phyloP scores from a whole-genome alignment of 2,329 filamentous ascomycete genomes.

The Ceratocystiopsis sp. region DNA sequence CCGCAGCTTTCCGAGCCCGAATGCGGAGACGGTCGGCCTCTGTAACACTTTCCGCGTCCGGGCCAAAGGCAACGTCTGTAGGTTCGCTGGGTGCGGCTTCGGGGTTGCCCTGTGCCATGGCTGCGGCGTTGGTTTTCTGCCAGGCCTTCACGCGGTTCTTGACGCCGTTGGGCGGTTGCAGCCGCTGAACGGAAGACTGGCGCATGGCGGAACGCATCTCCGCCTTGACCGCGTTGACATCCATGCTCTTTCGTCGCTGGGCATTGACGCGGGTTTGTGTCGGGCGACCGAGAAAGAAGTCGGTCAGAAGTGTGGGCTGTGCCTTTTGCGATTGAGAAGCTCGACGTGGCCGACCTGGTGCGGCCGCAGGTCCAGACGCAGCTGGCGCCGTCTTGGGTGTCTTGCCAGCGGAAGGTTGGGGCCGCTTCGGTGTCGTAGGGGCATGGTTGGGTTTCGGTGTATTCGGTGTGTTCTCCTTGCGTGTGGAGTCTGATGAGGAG shows the following conservation, averaged over 20 bases:
- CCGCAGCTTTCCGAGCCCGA: slow-evolving; percentile 25
- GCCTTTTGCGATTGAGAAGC: slow-evolving; percentile 23
- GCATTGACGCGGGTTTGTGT: slow-evolving; percentile 36
- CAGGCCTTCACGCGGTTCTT: slow-evolving; percentile 66
- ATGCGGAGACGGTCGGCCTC: slow-evolving; percentile 44
- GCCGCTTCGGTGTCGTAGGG: slow-evolving; percentile 13
- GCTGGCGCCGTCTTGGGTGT: slow-evolving; percentile 28
- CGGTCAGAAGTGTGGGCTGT: slow-evolving; percentile 33
- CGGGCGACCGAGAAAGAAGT: slow-evolving; percentile 40
- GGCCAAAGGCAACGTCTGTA: slow-evolving; percentile 42
- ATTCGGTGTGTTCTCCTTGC: slow-evolving; percentile 8
- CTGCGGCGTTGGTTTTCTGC: slow-evolving; percentile 62
- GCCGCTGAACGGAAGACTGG: slow-evolving; percentile 37
- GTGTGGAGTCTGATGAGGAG: slow-evolving; percentile 2
- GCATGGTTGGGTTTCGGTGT: neutral
- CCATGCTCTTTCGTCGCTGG: slow-evolving; percentile 37
- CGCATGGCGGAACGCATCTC: slow-evolving; percentile 38
- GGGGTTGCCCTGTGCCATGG: slow-evolving; percentile 34
- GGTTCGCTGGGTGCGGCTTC: slow-evolving; percentile 38
- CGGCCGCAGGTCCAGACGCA: slow-evolving; percentile 14
- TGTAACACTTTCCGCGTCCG: slow-evolving; percentile 43
- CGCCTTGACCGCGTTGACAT: slow-evolving; percentile 36
- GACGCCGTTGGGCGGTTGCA: slow-evolving; percentile 49
- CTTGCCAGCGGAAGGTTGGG: slow-evolving; percentile 11
- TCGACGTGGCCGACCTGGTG: slow-evolving; percentile 7